phyloP scores from a whole-genome alignment of 2,329 filamentous ascomycete genomes.

The Metarhizium rileyi region DNA sequence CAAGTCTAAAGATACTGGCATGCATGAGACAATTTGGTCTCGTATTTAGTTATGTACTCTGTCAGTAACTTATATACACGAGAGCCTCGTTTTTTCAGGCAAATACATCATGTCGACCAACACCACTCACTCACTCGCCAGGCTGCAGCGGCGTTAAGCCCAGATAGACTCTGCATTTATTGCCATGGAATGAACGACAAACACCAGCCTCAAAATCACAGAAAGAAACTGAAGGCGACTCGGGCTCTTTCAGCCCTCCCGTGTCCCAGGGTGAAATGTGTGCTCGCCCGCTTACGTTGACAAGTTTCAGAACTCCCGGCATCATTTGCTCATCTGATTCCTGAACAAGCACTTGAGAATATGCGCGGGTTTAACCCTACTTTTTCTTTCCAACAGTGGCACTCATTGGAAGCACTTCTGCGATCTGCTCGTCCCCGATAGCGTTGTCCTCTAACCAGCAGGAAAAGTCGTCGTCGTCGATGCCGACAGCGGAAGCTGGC shows the following conservation, averaged over 20 bases:
- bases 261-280: neutral
- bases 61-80: neutral
- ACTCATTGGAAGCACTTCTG: neutral
- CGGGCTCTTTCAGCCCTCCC: neutral
- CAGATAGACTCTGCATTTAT: neutral
- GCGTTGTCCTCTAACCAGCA: slow-evolving; percentile 18
- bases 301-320: neutral
- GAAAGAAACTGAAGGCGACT: neutral
- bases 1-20: neutral
- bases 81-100: neutral
- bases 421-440: neutral
- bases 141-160: neutral
- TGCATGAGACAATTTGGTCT: neutral
- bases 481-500: slow-evolving; percentile 6
- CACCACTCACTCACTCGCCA: neutral
- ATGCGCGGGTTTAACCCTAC: neutral
- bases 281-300: neutral
- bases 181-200: neutral
- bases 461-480: slow-evolving; percentile 15
- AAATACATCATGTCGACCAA: neutral
- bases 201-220: neutral
- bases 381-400: neutral
- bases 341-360: neutral
- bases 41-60: neutral
- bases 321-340: neutral